Evolutionary conservation across 441 rosid species (phyloP).

Genomic region (Populus trichocarpa): DNA sequence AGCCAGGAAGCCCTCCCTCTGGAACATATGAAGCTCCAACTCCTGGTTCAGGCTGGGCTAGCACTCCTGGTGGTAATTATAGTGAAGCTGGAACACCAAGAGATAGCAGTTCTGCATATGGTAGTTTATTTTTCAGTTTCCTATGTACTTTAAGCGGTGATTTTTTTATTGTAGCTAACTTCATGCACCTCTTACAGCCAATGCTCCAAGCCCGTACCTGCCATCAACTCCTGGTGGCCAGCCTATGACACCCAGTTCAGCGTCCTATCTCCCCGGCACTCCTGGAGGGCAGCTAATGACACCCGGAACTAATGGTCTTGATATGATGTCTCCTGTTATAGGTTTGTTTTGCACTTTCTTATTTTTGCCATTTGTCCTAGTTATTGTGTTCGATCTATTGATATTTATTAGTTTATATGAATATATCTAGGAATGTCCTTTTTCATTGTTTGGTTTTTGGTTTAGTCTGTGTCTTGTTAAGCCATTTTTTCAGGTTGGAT

Average conservation of each 20-base stretch:
- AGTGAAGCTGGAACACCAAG: constrained; percentile 97
- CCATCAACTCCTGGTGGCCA: constrained; percentile 95
- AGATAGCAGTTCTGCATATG: constrained; percentile 71
- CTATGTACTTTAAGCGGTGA: background rate
- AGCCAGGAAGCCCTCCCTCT: constrained; percentile 95
- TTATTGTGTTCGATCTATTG: background rate
- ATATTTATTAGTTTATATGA: background rate
- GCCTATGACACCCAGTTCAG: constrained; percentile 92
- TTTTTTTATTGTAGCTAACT: constrained; percentile 12
- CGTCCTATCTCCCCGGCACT: constrained; percentile 84
- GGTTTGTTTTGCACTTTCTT: constrained; percentile 34
- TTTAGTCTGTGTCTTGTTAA: background rate
- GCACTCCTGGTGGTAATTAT: constrained; percentile 87
- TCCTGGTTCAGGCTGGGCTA: constrained; percentile 95
- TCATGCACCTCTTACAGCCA: constrained; percentile 44
- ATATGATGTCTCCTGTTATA: constrained; percentile 91
- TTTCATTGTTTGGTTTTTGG: background rate
- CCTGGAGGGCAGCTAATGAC: constrained; percentile 99
- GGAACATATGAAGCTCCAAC: constrained; percentile 94
- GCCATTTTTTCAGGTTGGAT: background rate
- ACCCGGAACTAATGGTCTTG: constrained; percentile 90
- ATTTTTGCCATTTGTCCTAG: background rate
- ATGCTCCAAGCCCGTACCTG: constrained; percentile 89
- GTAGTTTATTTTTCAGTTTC: constrained; percentile 32
- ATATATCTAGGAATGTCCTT: background rate